phyloP scores from a whole-genome alignment of 257 asterid species.

The Petunia axillaris region DNA sequence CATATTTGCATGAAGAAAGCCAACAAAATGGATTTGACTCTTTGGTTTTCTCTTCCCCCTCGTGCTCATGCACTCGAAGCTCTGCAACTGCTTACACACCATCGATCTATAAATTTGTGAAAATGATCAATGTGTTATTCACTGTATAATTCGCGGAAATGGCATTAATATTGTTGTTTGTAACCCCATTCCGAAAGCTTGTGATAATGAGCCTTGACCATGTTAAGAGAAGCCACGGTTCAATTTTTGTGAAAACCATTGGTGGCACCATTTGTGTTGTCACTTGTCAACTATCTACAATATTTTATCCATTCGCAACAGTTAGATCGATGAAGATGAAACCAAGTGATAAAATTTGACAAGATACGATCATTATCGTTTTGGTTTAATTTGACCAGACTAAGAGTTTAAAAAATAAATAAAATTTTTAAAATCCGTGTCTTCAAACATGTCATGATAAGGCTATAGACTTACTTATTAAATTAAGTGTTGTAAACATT shows the following conservation, averaged over 20 bases:
- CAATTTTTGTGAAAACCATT: conserved; percentile 68
- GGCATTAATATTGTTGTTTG: conserved; percentile 69
- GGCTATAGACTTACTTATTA: too few species aligned
- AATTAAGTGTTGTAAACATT: too few species aligned
- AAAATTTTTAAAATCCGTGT: too few species aligned
- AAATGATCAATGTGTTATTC: conserved; percentile 66
- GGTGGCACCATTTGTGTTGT: conserved; percentile 58
- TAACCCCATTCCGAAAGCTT: conserved; percentile 82
- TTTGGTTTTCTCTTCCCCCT: background rate
- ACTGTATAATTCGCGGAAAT: conserved; percentile 68
- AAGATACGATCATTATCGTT: too few species aligned
- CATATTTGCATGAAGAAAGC: background rate
- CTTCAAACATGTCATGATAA: too few species aligned
- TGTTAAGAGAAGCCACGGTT: conserved; percentile 80
- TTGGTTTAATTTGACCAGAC: too few species aligned
- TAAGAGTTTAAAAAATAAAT: too few species aligned
- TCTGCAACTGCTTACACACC: background rate
- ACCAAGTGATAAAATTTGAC: too few species aligned
- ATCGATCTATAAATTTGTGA: background rate
- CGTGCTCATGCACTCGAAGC: conserved; percentile 8
- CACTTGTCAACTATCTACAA: conserved; percentile 62
- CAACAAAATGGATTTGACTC: background rate
- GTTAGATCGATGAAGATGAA: conserved; percentile 70
- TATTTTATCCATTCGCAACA: conserved; percentile 59
- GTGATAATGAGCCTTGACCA: conserved; percentile 77